These are phyloP conservation scores for Cubamyces lactineus DNA, from an alignment of 768 basidiomycete genomes.

Conservation along the genomic window DNA sequence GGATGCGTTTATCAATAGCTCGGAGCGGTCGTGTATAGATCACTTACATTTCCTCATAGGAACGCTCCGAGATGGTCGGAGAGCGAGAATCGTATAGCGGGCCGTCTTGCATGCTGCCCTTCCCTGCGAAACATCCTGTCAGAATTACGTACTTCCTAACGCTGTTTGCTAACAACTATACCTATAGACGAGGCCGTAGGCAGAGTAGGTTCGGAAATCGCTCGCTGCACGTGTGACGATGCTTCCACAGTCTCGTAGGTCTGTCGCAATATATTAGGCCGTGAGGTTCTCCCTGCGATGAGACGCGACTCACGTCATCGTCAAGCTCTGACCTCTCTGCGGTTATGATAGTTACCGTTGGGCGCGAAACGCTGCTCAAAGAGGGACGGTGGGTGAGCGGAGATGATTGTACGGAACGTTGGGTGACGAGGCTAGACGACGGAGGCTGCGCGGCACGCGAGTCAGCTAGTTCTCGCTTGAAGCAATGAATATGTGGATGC, in stretches of 20 bases:
- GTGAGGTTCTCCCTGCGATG: too few relatives aligned
- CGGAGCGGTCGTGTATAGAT: too few relatives aligned
- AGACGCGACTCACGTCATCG: constrained; percentile 4
- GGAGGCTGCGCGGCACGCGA: neutral
- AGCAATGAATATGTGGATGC: too few relatives aligned
- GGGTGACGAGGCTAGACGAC: neutral
- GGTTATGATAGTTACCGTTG: neutral
- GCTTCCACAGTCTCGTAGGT: constrained; percentile 22
- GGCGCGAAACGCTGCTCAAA: neutral
- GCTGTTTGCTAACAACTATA: neutral
- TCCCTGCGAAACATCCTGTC: neutral
- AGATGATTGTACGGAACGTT: constrained; percentile 17
- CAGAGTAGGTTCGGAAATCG: constrained; percentile 23
- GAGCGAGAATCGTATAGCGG: constrained; percentile 6
- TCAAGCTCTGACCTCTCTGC: constrained; percentile 8
- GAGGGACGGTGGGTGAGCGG: constrained; percentile 8
- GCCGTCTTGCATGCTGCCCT: constrained; percentile 8
- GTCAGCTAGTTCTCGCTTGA: neutral
- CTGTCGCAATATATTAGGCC: neutral
- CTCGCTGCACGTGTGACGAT: constrained; percentile 16
- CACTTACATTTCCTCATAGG: constrained; percentile 17
- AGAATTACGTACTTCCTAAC: neutral
- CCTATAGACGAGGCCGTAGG: constrained; percentile 19
- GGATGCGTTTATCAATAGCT: too few relatives aligned
- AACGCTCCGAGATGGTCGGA: constrained; percentile 15